phyloP scores from a whole-genome alignment of 1,284 basidiomycete species.

The Marasmius tenuissimus region DNA sequence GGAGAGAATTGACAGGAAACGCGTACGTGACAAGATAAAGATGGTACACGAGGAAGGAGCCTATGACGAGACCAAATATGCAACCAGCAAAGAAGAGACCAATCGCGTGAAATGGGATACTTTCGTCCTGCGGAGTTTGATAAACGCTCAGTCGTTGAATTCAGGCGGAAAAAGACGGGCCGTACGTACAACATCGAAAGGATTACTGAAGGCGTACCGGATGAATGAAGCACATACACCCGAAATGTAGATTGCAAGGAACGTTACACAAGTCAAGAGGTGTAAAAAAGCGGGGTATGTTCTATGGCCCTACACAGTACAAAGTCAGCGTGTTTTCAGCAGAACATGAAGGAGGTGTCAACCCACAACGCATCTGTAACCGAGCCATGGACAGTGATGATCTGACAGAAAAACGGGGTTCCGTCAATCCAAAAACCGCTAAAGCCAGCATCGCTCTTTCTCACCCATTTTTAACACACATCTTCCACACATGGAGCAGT shows the following conservation, averaged over 20 bases:
- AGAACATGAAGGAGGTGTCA: background rate
- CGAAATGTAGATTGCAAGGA: conserved; percentile 65
- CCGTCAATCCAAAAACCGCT: conserved; percentile 11
- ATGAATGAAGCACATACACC: conserved; percentile 58
- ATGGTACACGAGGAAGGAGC: conserved; percentile 79
- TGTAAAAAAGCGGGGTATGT: conserved; percentile 88
- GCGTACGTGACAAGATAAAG: conserved; percentile 76
- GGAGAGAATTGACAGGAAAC: conserved; percentile 16
- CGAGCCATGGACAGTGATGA: conserved; percentile 90
- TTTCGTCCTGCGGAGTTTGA: conserved; percentile 47
- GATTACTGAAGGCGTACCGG: conserved; percentile 67
- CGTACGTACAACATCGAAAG: conserved; percentile 54
- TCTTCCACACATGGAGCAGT: conserved; percentile 74
- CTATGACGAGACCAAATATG: conserved; percentile 68
- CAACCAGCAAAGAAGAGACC: conserved; percentile 62
- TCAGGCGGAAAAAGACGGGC: background rate
- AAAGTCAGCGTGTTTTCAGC: conserved; percentile 1
- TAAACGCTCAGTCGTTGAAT: conserved; percentile 1
- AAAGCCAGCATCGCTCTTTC: conserved; percentile 20
- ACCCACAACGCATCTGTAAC: conserved; percentile 73
- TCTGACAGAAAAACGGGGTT: conserved; percentile 43
- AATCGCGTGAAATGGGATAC: conserved; percentile 71
- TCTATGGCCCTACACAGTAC: conserved; percentile 63
- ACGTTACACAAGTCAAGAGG: conserved; percentile 69
- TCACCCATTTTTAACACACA: conserved; percentile 87